phyloP scores from a whole-genome alignment of 805 yeast species.

The Brettanomyces bruxellensis region DNA sequence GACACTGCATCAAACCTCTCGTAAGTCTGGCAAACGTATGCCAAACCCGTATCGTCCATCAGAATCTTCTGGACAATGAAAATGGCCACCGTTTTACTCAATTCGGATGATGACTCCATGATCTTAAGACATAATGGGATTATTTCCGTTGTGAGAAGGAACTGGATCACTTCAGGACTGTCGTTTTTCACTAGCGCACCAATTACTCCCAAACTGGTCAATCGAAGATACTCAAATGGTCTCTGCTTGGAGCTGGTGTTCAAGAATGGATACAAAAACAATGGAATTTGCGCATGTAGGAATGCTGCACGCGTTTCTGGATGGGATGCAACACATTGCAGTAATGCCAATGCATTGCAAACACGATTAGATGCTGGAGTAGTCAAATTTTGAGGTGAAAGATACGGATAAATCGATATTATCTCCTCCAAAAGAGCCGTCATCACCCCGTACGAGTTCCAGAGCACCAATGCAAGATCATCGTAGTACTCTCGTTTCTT shows the following conservation, averaged over 20 bases:
- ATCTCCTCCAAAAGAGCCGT: slow-evolving; percentile 85
- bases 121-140: slow-evolving; percentile 90
- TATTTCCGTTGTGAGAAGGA: slow-evolving; percentile 88
- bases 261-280: slow-evolving; percentile 87
- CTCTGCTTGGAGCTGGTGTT: slow-evolving; percentile 87
- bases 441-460: slow-evolving; percentile 98
- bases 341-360: slow-evolving; percentile 87
- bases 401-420: slow-evolving; percentile 78
- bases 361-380: slow-evolving; percentile 88
- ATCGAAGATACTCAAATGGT: slow-evolving; percentile 86
- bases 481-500: slow-evolving; percentile 92
- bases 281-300: slow-evolving; percentile 82
- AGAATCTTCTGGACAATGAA: slow-evolving; percentile 90
- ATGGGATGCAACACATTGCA: slow-evolving; percentile 96
- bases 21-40: slow-evolving; percentile 89
- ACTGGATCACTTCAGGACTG: slow-evolving; percentile 88
- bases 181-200: slow-evolving; percentile 96
- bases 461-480: slow-evolving; percentile 82
- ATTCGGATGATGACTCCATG: slow-evolving; percentile 91
- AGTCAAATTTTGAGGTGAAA: slow-evolving; percentile 78
- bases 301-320: slow-evolving; percentile 81
- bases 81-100: slow-evolving; percentile 92
- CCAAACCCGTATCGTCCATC: slow-evolving; percentile 83
- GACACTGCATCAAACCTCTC: slow-evolving; percentile 94
- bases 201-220: slow-evolving; percentile 91